These are phyloP conservation scores for Dryas alaskensis DNA, from an alignment of 306 rosid species.

Conservation along the genomic window DNA sequence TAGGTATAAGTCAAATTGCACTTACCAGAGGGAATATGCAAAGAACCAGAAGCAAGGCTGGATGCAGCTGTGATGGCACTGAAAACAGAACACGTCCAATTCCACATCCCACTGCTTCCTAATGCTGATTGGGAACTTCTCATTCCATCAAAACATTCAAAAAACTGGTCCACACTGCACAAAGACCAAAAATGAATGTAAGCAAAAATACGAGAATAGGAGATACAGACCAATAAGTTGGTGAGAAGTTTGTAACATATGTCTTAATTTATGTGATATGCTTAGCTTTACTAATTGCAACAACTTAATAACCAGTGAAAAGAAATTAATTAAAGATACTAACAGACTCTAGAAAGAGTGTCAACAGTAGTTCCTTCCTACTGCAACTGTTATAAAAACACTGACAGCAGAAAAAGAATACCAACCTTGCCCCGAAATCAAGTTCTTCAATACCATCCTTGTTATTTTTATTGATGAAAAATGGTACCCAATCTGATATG, in stretches of 20 bases:
- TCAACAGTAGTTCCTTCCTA: not conserved
- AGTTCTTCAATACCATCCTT: constrained; percentile 54
- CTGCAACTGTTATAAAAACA: constrained; percentile 19
- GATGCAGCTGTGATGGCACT: constrained; percentile 97
- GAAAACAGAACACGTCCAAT: constrained; percentile 88
- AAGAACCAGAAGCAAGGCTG: constrained; percentile 92
- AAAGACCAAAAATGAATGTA: constrained; percentile 22
- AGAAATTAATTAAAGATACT: not conserved
- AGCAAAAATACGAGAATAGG: not conserved
- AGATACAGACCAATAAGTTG: not conserved
- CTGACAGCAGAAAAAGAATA: constrained; percentile 23
- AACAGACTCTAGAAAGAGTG: not conserved
- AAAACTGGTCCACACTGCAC: constrained; percentile 94
- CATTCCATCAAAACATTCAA: constrained; percentile 96
- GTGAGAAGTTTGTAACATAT: not conserved
- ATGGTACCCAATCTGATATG: constrained; percentile 88
- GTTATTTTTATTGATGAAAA: constrained; percentile 29
- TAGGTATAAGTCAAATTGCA: constrained; percentile 21
- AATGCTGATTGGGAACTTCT: constrained; percentile 82
- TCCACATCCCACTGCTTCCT: constrained; percentile 95
- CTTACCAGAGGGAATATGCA: constrained; percentile 71
- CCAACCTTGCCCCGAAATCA: constrained; percentile 96
- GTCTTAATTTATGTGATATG: not conserved
- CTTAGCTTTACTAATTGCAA: not conserved
- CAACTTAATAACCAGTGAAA: not conserved